These are phyloP conservation scores for Gentiana macrophylla DNA, from an alignment of 257 asterid species.

Conservation along the genomic window DNA sequence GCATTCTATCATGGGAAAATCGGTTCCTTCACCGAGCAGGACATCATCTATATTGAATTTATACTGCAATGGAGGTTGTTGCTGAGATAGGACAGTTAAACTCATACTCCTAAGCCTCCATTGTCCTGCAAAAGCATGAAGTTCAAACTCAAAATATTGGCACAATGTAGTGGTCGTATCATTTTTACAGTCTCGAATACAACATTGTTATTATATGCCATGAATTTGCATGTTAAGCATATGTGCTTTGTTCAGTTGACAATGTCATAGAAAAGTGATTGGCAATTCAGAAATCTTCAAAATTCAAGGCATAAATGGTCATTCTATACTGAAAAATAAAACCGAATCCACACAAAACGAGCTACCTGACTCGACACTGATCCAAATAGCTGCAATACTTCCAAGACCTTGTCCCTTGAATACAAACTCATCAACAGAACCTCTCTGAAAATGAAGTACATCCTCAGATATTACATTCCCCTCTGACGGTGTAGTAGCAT, in stretches of 20 bases:
- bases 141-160: no score
- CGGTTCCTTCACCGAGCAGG: slow-evolving; percentile 68
- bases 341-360: neutral
- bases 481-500: slow-evolving; percentile 13
- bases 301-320: no score
- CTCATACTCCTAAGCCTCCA: slow-evolving; percentile 65
- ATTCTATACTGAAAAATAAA: no score
- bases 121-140: slow-evolving; percentile 40
- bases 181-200: no score
- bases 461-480: slow-evolving; percentile 15
- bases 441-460: slow-evolving; percentile 47
- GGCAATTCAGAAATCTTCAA: no score
- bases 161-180: no score
- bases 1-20: slow-evolving; percentile 61
- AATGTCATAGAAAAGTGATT: no score
- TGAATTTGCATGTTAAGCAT: no score
- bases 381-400: slow-evolving; percentile 67
- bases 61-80: slow-evolving; percentile 22
- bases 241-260: no score
- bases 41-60: slow-evolving; percentile 44
- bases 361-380: slow-evolving; percentile 73
- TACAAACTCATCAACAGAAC: slow-evolving; percentile 56
- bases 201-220: no score
- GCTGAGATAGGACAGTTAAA: slow-evolving; percentile 26
- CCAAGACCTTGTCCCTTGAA: slow-evolving; percentile 72